phyloP scores from a whole-genome alignment of 2,329 filamentous ascomycete genomes.

The Colletotrichum sp. region DNA sequence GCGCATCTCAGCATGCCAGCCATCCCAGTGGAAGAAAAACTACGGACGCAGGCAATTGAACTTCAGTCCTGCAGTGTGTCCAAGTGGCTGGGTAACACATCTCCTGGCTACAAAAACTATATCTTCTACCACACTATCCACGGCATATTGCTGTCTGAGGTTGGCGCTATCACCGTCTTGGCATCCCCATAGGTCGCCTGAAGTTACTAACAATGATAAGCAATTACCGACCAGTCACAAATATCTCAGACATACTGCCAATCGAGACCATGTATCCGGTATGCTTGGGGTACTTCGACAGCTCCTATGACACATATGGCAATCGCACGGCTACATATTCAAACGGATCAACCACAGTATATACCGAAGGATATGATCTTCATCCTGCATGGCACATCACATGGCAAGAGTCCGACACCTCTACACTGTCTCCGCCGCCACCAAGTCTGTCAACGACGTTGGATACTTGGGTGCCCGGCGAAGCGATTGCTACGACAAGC shows the following conservation, averaged over 20 bases:
- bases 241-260: neutral
- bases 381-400: neutral
- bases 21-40: neutral
- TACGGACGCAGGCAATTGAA: neutral
- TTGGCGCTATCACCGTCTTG: neutral
- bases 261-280: neutral
- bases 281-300: neutral
- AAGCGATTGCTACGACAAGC: neutral
- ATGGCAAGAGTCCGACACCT: neutral
- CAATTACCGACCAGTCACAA: neutral
- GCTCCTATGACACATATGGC: accelerated
- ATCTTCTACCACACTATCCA: neutral
- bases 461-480: neutral
- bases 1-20: neutral
- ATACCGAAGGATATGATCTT: neutral
- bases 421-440: neutral
- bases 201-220: neutral
- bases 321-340: neutral
- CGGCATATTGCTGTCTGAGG: neutral
- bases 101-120: neutral
- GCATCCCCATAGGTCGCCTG: neutral
- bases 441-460: neutral
- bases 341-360: neutral
- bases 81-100: neutral
- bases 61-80: neutral